phyloP scores from a whole-genome alignment of 179 eudicot species.

The Beta macrorhiza region DNA sequence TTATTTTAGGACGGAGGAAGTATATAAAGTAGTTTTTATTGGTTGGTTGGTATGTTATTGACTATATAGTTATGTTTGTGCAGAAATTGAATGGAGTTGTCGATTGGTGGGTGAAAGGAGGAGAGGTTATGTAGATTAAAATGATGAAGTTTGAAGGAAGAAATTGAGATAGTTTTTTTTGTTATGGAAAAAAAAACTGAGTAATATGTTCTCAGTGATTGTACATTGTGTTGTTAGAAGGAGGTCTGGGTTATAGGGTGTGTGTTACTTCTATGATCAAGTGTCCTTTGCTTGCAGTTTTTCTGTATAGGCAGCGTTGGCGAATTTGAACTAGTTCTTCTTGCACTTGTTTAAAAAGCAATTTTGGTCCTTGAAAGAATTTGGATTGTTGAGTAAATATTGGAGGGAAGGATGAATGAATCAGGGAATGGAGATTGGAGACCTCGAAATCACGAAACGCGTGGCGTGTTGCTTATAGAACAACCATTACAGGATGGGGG shows the following conservation, averaged over 20 bases:
- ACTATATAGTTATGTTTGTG: not conserved
- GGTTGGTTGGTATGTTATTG: not conserved
- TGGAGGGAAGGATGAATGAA: not conserved
- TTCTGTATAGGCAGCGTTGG: conserved; percentile 34
- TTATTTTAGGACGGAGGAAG: not conserved
- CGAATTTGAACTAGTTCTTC: conserved; percentile 11
- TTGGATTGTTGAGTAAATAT: conserved; percentile 32
- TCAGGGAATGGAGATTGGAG: conserved; percentile 1
- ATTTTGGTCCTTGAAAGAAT: conserved; percentile 22
- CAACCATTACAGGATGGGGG: not conserved
- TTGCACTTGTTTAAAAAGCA: conserved; percentile 25
- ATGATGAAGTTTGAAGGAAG: not conserved
- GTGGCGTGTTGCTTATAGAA: not conserved
- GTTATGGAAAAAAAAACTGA: not conserved
- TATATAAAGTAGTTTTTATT: not conserved
- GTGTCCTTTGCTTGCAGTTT: conserved; percentile 45
- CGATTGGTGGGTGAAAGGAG: conserved; percentile 22
- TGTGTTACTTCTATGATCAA: conserved; percentile 26
- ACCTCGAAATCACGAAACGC: conserved; percentile 7
- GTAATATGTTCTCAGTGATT: not conserved
- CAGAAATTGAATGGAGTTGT: conserved; percentile 37
- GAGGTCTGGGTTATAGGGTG: conserved; percentile 5
- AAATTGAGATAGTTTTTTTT: not conserved
- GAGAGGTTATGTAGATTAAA: conserved; percentile 31
- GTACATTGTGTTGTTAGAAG: conserved; percentile 33